These are phyloP conservation scores for Pichia sp. DNA, from an alignment of 1,139 yeast species.

Conservation along the genomic window DNA sequence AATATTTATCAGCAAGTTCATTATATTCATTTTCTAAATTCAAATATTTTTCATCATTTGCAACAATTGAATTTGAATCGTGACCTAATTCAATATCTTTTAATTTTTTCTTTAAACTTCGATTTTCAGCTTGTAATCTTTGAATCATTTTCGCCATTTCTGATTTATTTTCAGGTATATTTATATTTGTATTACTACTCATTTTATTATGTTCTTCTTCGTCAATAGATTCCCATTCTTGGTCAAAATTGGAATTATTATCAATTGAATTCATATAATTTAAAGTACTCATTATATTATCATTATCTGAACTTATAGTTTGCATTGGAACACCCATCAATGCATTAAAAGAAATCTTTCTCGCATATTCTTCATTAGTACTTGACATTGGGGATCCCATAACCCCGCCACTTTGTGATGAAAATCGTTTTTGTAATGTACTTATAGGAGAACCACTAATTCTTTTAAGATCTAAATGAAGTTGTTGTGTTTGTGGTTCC, in stretches of 20 bases:
- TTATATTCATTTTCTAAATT: slow-evolving; percentile 12
- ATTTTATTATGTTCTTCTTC: slow-evolving; percentile 5
- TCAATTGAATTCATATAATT: slow-evolving; percentile 8
- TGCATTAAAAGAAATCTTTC: slow-evolving; percentile 13
- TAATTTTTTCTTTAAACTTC: slow-evolving; percentile 13
- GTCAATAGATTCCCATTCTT: slow-evolving; percentile 16
- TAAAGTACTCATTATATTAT: not conserved
- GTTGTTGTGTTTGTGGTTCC: not conserved
- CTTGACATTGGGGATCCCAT: slow-evolving; percentile 18
- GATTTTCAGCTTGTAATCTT: slow-evolving; percentile 14
- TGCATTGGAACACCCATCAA: slow-evolving; percentile 14
- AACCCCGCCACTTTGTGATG: slow-evolving; percentile 12
- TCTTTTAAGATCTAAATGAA: not conserved
- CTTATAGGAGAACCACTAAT: slow-evolving; percentile 5
- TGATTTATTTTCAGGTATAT: not conserved
- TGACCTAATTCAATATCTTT: slow-evolving; percentile 17
- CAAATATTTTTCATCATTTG: slow-evolving; percentile 9
- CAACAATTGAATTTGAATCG: slow-evolving; percentile 12
- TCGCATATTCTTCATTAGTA: slow-evolving; percentile 10
- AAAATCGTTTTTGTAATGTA: slow-evolving; percentile 10
- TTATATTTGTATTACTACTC: not conserved
- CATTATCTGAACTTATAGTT: not conserved
- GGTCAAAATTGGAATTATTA: too few relatives aligned
- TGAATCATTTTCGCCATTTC: slow-evolving; percentile 7
- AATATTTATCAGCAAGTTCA: slow-evolving; percentile 8